These are phyloP conservation scores for Kodamaea fungicola DNA, from an alignment of 1,139 yeast species.

Conservation along the genomic window DNA sequence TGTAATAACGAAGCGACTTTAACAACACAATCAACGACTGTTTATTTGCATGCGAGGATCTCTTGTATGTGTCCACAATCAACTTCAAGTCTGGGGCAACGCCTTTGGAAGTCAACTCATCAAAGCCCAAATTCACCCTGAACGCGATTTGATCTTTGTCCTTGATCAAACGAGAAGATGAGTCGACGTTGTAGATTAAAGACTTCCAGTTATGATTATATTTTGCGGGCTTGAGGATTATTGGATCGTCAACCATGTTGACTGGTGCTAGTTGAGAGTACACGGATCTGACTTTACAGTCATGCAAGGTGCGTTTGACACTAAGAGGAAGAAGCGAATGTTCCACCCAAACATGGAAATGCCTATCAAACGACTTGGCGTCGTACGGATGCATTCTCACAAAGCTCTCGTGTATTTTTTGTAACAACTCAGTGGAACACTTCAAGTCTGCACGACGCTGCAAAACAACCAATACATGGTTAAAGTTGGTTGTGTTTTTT, in stretches of 20 bases:
- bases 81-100: conserved; percentile 33
- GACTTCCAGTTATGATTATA: conserved; percentile 21
- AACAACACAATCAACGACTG: conserved; percentile 19
- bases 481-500: conserved; percentile 4
- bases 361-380: conserved; percentile 22
- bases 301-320: background rate
- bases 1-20: conserved; percentile 19
- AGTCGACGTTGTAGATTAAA: conserved; percentile 15
- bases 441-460: conserved; percentile 14
- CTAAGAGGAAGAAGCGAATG: background rate
- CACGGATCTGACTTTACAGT: conserved; percentile 20
- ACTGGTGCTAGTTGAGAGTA: conserved; percentile 32
- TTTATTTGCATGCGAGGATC: conserved; percentile 21
- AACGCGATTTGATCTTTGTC: conserved; percentile 28
- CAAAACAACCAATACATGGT: conserved; percentile 12
- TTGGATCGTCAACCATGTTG: conserved; percentile 16
- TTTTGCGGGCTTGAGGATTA: conserved; percentile 14
- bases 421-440: conserved; percentile 21
- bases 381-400: conserved; percentile 34
- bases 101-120: conserved; percentile 31
- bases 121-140: conserved; percentile 34
- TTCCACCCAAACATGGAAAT: conserved; percentile 24
- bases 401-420: conserved; percentile 27
- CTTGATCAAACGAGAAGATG: conserved; percentile 12
- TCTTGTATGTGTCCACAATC: conserved; percentile 30